Conservation (phyloP, 108 stramenopile genomes). For the Cylindrotheca closterium region DNA sequence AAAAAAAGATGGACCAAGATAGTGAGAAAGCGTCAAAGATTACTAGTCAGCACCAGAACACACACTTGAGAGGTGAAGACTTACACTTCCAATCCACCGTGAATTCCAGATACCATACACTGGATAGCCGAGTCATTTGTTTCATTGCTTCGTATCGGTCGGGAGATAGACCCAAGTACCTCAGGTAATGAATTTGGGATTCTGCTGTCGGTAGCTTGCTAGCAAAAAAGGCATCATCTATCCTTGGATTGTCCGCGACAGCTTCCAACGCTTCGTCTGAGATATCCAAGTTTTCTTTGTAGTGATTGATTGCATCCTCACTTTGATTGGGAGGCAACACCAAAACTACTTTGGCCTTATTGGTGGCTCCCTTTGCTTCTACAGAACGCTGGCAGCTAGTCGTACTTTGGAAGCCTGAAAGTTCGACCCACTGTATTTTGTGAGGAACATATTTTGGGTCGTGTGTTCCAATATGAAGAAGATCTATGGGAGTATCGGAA, state of each 20-base stretch:
- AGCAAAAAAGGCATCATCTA: background rate
- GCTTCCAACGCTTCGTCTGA: background rate
- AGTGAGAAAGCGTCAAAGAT: background rate
- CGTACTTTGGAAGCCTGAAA: background rate
- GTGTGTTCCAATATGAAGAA: constrained; percentile 10
- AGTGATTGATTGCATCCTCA: constrained; percentile 3
- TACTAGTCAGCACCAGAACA: too few relatives aligned
- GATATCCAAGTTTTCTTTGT: background rate
- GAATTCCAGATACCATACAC: constrained; percentile 16
- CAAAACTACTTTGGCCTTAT: background rate
- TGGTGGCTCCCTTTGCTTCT: background rate
- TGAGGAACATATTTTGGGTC: background rate
- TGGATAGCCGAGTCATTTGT: background rate
- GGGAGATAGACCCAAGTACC: background rate
- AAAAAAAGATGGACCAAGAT: background rate
- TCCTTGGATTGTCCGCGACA: background rate
- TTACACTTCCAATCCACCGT: constrained; percentile 10
- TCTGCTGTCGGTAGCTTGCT: background rate
- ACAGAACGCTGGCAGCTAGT: background rate
- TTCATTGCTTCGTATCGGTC: constrained; percentile 2
- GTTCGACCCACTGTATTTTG: background rate
- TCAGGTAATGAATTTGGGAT: background rate
- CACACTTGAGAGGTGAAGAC: background rate
- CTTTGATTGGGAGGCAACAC: background rate
- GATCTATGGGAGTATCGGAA: constrained; percentile 1